Evolutionary conservation across 1,284 basidiomycete species (phyloP), one percentile per base, ranked within the genome.

Genomic region (Cryptococcus sp.): DNA sequence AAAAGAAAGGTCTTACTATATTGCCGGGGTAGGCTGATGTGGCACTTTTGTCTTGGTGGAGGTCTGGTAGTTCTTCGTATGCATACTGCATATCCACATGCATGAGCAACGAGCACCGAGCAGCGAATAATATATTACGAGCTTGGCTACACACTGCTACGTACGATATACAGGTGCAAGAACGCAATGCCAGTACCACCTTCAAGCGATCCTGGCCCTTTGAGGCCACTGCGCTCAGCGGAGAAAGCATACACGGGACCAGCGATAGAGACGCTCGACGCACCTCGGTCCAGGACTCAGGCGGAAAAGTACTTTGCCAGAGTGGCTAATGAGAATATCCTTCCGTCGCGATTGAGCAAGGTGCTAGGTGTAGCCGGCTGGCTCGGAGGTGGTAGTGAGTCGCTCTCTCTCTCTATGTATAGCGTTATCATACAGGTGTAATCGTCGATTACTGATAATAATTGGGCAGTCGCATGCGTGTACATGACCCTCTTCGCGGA

Each of bases 401-500:
- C 7, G 19, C 39, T 23, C 5, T 41, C 20, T 15, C 15, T 22
- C 37, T 41, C 10, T 19, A 4, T 19, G 1, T 37, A 13, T 34
- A 37, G 3, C 16, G 17, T 29, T 25, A 34, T 17, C 10, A n/a
- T n/a, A 19, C n/a, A 17, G 17, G 47, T n/a, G n/a, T n/a, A n/a
- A n/a, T n/a, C n/a, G n/a, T 8, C 16, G 10, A 34, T 34, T 34
- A 1, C 23, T 37, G 47, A 37, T 19, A 1, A 10, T 26, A 15
- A 1, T 22, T 44, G 13, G 20, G 23, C 38, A 77, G 75, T 67
- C 48, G 70, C 70, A 8, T 64, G 65, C 38, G 63, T 63, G 6
- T 78, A 76, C 56, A 75, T 76, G 74, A 61, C 71, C 22, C 59
- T 76, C 4, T 75, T 67, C 53, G 74, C 71, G 41, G 73, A 78